Conservation (phyloP, 805 yeast species). For the Myxozyma monticola region DNA sequence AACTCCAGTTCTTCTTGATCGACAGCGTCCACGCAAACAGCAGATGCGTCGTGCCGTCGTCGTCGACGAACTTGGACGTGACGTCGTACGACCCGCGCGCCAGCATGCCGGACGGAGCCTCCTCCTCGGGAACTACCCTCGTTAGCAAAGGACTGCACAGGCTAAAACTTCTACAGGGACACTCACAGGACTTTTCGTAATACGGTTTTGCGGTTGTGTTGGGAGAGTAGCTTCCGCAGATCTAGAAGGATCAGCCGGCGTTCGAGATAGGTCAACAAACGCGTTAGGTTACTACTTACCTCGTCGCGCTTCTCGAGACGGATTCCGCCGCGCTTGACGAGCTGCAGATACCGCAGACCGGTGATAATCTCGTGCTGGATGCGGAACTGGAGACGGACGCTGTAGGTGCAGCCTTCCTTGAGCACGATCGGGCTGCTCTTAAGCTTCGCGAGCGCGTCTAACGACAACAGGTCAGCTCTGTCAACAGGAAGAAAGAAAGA, state of each 20-base stretch:
- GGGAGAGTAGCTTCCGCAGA: slow-evolving; percentile 85
- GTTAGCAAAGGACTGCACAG: no score
- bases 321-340: slow-evolving; percentile 82
- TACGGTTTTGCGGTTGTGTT: slow-evolving; percentile 76
- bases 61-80: slow-evolving; percentile 78
- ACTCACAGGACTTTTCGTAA: slow-evolving; percentile 55
- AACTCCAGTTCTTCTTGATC: slow-evolving; percentile 54
- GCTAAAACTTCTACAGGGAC: no score
- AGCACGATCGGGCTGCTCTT: slow-evolving; percentile 69
- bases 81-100: slow-evolving; percentile 88
- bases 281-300: slow-evolving; percentile 42
- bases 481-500: no score
- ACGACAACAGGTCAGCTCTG: neutral
- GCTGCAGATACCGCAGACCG: slow-evolving; percentile 82
- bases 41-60: slow-evolving; percentile 73
- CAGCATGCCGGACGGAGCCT: slow-evolving; percentile 86
- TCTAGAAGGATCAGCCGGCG: neutral
- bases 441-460: slow-evolving; percentile 54
- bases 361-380: slow-evolving; percentile 90
- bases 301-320: slow-evolving; percentile 83
- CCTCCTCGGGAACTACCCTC: slow-evolving; percentile 59
- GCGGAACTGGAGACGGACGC: slow-evolving; percentile 70
- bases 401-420: slow-evolving; percentile 75
- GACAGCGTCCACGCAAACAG: slow-evolving; percentile 82
- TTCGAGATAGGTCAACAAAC: neutral